These are phyloP conservation scores for Fusarium nisikadoi DNA, from an alignment of 2,329 filamentous ascomycete genomes.

Conservation along the genomic window DNA sequence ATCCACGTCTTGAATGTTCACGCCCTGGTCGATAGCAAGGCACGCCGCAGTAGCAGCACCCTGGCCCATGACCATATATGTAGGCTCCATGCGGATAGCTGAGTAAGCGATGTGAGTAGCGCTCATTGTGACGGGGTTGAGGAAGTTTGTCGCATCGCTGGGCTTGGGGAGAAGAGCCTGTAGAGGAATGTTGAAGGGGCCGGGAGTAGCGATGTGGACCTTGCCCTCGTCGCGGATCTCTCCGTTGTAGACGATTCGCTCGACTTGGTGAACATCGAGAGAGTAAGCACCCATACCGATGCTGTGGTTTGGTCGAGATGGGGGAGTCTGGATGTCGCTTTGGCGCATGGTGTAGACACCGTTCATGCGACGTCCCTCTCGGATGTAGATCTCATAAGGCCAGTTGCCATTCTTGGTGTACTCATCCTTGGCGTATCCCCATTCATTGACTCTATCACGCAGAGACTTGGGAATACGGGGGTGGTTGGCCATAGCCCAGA, in stretches of 20 bases:
- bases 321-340: conserved; percentile 25
- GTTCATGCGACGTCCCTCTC: conserved; percentile 30
- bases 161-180: conserved; percentile 18
- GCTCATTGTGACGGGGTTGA: conserved; percentile 32
- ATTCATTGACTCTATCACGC: neutral
- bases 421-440: conserved; percentile 35
- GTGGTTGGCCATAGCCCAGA: conserved; percentile 33
- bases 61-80: conserved; percentile 33
- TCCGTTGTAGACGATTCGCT: conserved; percentile 20
- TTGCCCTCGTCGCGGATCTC: conserved; percentile 28
- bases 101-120: conserved; percentile 30
- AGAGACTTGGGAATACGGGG: conserved; percentile 16
- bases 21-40: conserved; percentile 32
- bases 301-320: neutral
- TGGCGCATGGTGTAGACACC: conserved; percentile 32
- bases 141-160: conserved; percentile 21
- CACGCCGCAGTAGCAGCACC: conserved; percentile 32
- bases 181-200: conserved; percentile 28
- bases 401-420: conserved; percentile 27
- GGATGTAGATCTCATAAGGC: conserved; percentile 35
- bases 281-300: conserved; percentile 25
- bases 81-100: conserved; percentile 34
- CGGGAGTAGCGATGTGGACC: conserved; percentile 22
- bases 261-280: conserved; percentile 31
- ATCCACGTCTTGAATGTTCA: conserved; percentile 26